Evolutionary conservation across 2,329 filamentous ascomycete genomes (phyloP).

Genomic region (Colletotrichum horii): DNA sequence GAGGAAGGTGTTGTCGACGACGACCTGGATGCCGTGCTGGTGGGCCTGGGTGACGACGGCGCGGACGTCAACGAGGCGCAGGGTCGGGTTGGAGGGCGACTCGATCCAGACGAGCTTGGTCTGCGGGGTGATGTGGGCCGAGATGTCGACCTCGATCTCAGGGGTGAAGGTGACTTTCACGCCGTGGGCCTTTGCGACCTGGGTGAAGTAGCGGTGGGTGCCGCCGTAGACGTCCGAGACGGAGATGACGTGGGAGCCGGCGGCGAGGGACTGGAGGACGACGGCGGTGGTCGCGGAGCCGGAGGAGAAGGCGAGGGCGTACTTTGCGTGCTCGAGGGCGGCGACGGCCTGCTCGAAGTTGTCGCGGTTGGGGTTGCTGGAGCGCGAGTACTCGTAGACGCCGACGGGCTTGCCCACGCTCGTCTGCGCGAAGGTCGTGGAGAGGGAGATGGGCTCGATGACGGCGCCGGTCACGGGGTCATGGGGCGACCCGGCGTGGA

Average conservation of each 20-base stretch:
- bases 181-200: constrained; percentile 93
- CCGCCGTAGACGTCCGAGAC: constrained; percentile 98
- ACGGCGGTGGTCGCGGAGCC: constrained; percentile 93
- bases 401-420: constrained; percentile 87
- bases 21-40: constrained; percentile 86
- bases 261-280: constrained; percentile 89
- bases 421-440: constrained; percentile 94
- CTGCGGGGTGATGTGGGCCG: constrained; percentile 81
- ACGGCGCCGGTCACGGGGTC: constrained; percentile 93
- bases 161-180: constrained; percentile 95
- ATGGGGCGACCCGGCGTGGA: constrained; percentile 90
- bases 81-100: constrained; percentile 90
- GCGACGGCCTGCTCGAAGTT: constrained; percentile 95
- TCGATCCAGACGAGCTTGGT: constrained; percentile 99
- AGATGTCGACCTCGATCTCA: constrained; percentile 87
- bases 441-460: constrained; percentile 94
- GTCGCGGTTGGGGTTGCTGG: constrained; percentile 91
- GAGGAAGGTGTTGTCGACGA: constrained; percentile 99
- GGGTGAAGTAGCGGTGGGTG: constrained; percentile 98
- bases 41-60: constrained; percentile 85
- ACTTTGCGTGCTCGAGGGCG: constrained; percentile 88
- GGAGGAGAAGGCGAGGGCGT: constrained; percentile 92
- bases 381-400: constrained; percentile 90
- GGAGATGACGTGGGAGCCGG: constrained; percentile 92
- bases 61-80: constrained; percentile 90